phyloP scores from a whole-genome alignment of 805 yeast species.

The Ogataea dorogensis region DNA sequence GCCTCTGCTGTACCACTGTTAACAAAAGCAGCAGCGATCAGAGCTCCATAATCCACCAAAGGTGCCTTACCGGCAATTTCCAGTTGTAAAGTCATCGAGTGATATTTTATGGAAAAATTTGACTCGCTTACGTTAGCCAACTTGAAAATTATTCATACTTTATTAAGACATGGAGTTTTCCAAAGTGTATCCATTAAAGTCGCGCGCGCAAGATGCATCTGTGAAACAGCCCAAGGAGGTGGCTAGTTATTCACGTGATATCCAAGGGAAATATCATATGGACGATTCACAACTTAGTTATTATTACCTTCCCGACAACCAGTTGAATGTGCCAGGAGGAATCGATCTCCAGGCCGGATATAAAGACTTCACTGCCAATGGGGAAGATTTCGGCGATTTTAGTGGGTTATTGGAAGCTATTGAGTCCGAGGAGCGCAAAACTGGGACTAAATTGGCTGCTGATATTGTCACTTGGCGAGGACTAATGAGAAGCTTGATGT shows the following conservation, averaged over 20 bases:
- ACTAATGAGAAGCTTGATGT: conserved; percentile 68
- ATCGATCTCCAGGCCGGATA: conserved; percentile 68
- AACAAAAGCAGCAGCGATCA: conserved; percentile 75
- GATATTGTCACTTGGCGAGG: conserved; percentile 87
- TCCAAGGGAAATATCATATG: conserved; percentile 44
- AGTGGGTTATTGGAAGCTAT: conserved; percentile 58
- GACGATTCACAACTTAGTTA: conserved; percentile 61
- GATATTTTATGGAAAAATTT: conserved; percentile 7
- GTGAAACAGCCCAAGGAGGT: conserved; percentile 86
- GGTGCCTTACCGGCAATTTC: conserved; percentile 86
- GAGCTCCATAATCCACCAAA: conserved; percentile 70
- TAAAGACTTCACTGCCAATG: conserved; percentile 53
- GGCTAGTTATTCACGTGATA: conserved; percentile 59
- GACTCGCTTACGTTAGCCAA: conserved; percentile 4
- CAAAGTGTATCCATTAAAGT: conserved; percentile 37
- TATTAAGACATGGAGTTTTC: conserved; percentile 9
- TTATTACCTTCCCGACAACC: conserved; percentile 77
- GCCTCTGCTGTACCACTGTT: conserved; percentile 51
- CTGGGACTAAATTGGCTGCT: conserved; percentile 46
- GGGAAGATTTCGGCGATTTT: conserved; percentile 53
- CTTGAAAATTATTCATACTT: conserved; percentile 4
- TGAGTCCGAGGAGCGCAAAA: conserved; percentile 49
- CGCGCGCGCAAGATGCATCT: conserved; percentile 62
- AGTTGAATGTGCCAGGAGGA: conserved; percentile 48
- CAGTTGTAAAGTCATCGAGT: conserved; percentile 46